Conservation (phyloP, 768 basidiomycete genomes). For the Candolleomyces efflorescens region DNA sequence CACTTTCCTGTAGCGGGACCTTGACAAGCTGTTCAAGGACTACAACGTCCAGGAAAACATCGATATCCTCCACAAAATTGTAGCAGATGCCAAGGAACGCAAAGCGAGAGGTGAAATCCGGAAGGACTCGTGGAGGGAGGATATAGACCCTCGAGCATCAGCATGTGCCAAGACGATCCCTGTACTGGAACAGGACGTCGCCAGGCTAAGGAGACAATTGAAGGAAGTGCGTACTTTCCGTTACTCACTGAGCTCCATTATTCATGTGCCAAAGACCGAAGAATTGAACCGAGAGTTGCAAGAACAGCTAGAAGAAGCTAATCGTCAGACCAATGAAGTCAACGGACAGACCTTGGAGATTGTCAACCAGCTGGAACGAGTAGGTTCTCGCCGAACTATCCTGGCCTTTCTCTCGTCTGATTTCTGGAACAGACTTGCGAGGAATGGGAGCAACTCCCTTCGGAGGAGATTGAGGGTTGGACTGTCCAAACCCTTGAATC, state of each 20-base stretch:
- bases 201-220: slow-evolving; percentile 34
- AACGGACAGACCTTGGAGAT: slow-evolving; percentile 43
- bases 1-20: slow-evolving; percentile 43
- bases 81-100: slow-evolving; percentile 60
- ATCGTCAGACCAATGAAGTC: slow-evolving; percentile 38
- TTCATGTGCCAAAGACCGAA: slow-evolving; percentile 45
- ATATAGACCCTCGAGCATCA: slow-evolving; percentile 59
- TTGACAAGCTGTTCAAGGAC: slow-evolving; percentile 65
- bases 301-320: slow-evolving; percentile 45
- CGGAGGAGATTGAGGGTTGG: slow-evolving; percentile 62
- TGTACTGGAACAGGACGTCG: slow-evolving; percentile 41
- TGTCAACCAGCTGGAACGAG: slow-evolving; percentile 52
- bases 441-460: slow-evolving; percentile 52
- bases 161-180: slow-evolving; percentile 63
- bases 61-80: slow-evolving; percentile 64
- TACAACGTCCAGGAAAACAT: slow-evolving; percentile 67
- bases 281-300: slow-evolving; percentile 48
- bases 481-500: slow-evolving; percentile 45
- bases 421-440: slow-evolving; percentile 26
- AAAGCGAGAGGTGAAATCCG: slow-evolving; percentile 44
- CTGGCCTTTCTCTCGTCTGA: background rate
- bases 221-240: slow-evolving; percentile 30
- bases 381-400: slow-evolving; percentile 20
- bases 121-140: slow-evolving; percentile 61
- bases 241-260: background rate